phyloP scores from a whole-genome alignment of 2,329 filamentous ascomycete genomes.

The Penicillium sp. region DNA sequence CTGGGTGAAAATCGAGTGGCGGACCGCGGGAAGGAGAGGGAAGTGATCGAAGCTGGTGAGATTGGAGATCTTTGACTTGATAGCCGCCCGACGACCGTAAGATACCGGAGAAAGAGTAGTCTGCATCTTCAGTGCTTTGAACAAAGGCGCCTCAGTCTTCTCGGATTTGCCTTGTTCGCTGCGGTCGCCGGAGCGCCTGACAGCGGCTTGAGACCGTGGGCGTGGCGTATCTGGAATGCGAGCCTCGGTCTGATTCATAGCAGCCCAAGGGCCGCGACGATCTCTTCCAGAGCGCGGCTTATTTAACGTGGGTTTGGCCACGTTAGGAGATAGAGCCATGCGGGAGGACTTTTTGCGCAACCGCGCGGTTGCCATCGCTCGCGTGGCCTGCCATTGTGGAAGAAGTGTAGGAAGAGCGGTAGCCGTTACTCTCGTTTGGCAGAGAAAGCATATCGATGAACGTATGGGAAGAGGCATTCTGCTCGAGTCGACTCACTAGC shows the following conservation, averaged over 20 bases:
- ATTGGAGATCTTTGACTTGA: constrained; percentile 67
- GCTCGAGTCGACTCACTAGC: constrained; percentile 22
- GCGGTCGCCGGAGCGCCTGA: constrained; percentile 49
- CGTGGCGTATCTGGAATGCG: constrained; percentile 51
- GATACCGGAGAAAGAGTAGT: constrained; percentile 75
- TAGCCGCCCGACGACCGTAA: constrained; percentile 69
- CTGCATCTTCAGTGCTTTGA: constrained; percentile 95
- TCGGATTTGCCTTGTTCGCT: constrained; percentile 44
- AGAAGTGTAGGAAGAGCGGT: constrained; percentile 22
- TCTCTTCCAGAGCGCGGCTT: constrained; percentile 49
- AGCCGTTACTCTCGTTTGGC: constrained; percentile 36
- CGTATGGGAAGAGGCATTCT: constrained; percentile 39
- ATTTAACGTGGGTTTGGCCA: constrained; percentile 38
- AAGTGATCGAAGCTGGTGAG: constrained; percentile 84
- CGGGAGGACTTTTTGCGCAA: constrained; percentile 45
- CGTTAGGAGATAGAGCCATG: constrained; percentile 47
- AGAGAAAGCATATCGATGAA: constrained; percentile 42
- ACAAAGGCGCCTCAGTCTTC: constrained; percentile 59
- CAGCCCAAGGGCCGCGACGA: constrained; percentile 62
- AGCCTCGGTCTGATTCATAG: constrained; percentile 63
- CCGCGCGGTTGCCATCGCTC: constrained; percentile 41
- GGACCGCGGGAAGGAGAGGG: constrained; percentile 72
- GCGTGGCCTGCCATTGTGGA: constrained; percentile 39
- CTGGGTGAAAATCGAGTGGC: constrained; percentile 73
- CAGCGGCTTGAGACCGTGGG: constrained; percentile 47